Conservation (phyloP, 768 basidiomycete species). For the Boletus subparvulus region DNA sequence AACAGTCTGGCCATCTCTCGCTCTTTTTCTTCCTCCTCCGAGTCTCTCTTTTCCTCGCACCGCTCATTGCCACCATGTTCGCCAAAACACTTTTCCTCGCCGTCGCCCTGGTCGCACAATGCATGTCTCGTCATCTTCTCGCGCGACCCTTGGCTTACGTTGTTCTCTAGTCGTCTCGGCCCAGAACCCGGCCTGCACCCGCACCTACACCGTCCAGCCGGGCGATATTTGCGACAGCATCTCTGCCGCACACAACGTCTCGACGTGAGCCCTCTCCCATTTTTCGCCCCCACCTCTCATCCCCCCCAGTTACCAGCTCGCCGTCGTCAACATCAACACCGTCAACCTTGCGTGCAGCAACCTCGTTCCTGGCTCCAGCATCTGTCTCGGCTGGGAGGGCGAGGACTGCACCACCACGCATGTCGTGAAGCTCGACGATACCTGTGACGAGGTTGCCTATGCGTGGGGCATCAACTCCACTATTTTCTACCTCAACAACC, state of each 20-base stretch:
- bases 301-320: conserved; percentile 66
- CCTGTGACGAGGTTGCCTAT: conserved; percentile 51
- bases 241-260: conserved; percentile 59
- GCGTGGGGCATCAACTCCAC: conserved; percentile 47
- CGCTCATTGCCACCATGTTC: conserved; percentile 36
- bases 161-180: conserved; percentile 24
- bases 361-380: conserved; percentile 44
- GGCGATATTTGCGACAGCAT: conserved; percentile 75
- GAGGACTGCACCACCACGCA: conserved; percentile 66
- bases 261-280: conserved; percentile 48
- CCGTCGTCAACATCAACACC: conserved; percentile 50
- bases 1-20: not conserved
- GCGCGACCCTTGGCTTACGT: conserved; percentile 1
- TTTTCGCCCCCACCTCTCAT: not conserved
- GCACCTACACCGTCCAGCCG: conserved; percentile 56
- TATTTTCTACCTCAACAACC: conserved; percentile 68
- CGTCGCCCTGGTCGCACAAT: conserved; percentile 45
- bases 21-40: not conserved
- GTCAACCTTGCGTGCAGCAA: conserved; percentile 61
- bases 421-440: conserved; percentile 54
- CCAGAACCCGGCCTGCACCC: conserved; percentile 42
- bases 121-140: conserved; percentile 28
- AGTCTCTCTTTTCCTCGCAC: conserved; percentile 19
- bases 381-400: conserved; percentile 63
- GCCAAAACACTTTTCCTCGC: conserved; percentile 42